These are phyloP conservation scores for Abelmoschus esculentus DNA, from an alignment of 345 rosid genomes.

Conservation along the genomic window DNA sequence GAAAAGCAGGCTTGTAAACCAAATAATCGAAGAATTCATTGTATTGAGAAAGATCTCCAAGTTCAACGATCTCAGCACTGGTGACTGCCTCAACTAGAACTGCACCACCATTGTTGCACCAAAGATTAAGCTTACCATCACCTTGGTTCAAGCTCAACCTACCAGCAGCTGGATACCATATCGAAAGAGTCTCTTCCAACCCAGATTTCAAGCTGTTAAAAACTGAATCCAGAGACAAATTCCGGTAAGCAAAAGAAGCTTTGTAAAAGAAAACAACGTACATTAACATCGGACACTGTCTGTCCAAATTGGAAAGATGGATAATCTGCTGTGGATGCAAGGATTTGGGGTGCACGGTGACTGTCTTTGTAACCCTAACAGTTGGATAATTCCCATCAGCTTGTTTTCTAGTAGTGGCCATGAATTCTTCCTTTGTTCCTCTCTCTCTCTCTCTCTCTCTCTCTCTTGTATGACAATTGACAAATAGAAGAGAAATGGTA, in stretches of 20 bases:
- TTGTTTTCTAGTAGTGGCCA: conserved; percentile 18
- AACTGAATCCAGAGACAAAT: conserved; percentile 22
- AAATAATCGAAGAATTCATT: conserved; percentile 43
- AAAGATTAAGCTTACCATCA: conserved; percentile 44
- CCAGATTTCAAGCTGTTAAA: conserved; percentile 42
- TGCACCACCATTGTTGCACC: conserved; percentile 53
- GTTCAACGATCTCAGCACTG: conserved; percentile 35
- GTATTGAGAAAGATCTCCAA: conserved; percentile 53
- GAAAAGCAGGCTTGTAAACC: conserved; percentile 39
- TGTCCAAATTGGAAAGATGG: conserved; percentile 50
- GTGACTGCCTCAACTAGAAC: conserved; percentile 40
- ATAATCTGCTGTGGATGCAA: conserved; percentile 25
- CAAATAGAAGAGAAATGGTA: not conserved
- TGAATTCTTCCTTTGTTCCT: conserved; percentile 6
- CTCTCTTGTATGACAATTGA: too few relatives aligned
- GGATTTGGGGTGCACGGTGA: conserved; percentile 26
- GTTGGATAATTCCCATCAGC: conserved; percentile 7
- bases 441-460: not conserved
- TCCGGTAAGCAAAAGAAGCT: conserved; percentile 12
- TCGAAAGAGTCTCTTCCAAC: conserved; percentile 46
- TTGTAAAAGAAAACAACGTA: conserved; percentile 55
- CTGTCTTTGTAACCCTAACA: conserved; percentile 23
- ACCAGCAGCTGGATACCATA: conserved; percentile 60
- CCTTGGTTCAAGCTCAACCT: conserved; percentile 35
- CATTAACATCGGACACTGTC: conserved; percentile 63